Evolutionary conservation across 2,329 filamentous ascomycete genomes (phyloP).

Genomic region (Alternaria sp.): DNA sequence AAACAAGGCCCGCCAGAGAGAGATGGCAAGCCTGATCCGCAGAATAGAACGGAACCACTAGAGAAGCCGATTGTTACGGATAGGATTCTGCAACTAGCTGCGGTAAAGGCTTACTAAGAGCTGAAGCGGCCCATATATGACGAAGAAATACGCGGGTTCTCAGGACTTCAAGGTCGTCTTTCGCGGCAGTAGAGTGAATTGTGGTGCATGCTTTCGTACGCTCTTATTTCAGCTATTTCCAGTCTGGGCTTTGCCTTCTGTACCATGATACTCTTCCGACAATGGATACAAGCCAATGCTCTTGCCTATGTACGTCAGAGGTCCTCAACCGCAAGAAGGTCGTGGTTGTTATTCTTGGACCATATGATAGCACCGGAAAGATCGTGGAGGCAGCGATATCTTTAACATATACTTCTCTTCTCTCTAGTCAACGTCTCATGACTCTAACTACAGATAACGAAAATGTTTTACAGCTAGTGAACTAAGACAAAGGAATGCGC

Average conservation of each 20-base stretch:
- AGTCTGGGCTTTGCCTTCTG: not conserved
- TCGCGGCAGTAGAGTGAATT: not conserved
- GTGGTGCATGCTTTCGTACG: not conserved
- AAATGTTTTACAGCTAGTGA: not conserved
- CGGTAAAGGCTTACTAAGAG: slow-evolving; percentile 1
- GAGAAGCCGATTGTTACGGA: slow-evolving; percentile 28
- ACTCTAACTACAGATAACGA: not conserved
- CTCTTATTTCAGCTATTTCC: not conserved
- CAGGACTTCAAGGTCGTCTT: not conserved
- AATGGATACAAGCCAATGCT: not conserved
- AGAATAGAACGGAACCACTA: slow-evolving; percentile 22
- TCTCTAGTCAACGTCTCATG: not conserved
- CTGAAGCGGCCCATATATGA: not conserved
- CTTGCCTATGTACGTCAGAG: not conserved
- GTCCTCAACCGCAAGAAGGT: not conserved
- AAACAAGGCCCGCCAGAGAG: slow-evolving; percentile 14
- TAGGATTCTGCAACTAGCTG: slow-evolving; percentile 6
- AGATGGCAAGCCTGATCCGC: slow-evolving; percentile 15
- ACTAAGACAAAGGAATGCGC: not conserved
- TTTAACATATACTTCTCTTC: not conserved
- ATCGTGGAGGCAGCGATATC: not conserved
- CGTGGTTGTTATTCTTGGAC: not conserved
- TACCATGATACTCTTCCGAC: not conserved
- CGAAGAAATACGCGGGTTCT: not conserved
- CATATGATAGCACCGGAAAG: not conserved